phyloP scores from a whole-genome alignment of 2,329 filamentous ascomycete genomes.

The Drechslera avenae region DNA sequence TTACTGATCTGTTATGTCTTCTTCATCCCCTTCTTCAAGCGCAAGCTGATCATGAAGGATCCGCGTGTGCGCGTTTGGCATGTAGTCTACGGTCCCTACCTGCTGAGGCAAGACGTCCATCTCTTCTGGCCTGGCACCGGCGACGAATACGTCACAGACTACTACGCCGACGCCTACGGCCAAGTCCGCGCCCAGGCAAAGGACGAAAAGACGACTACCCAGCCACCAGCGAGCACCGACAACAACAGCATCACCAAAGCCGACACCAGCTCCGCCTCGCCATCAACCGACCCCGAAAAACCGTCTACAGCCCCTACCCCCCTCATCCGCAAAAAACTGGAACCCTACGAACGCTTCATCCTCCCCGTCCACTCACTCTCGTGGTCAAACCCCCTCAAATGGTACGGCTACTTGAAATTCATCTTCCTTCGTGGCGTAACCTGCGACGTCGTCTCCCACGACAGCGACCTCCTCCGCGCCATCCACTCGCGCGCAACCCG shows the following conservation, averaged over 20 bases:
- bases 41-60: slow-evolving; percentile 35
- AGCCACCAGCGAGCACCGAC: slow-evolving; percentile 5
- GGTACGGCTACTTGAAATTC: slow-evolving; percentile 51
- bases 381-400: slow-evolving; percentile 37
- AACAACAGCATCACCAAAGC: slow-evolving; percentile 2
- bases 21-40: slow-evolving; percentile 39
- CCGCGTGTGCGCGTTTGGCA: slow-evolving; percentile 34
- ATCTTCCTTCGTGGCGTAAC: slow-evolving; percentile 53
- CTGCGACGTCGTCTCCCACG: slow-evolving; percentile 50
- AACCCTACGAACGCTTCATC: slow-evolving; percentile 44
- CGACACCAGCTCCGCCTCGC: not conserved
- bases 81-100: slow-evolving; percentile 46
- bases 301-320: slow-evolving; percentile 12
- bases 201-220: too few relatives aligned
- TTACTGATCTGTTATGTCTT: slow-evolving; percentile 32
- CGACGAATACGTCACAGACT: slow-evolving; percentile 47
- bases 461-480: slow-evolving; percentile 46
- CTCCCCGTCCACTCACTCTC: slow-evolving; percentile 43
- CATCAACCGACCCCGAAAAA: slow-evolving; percentile 13
- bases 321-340: slow-evolving; percentile 31
- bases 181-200: slow-evolving; percentile 26
- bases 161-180: slow-evolving; percentile 46
- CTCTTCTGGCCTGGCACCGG: slow-evolving; percentile 51
- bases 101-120: slow-evolving; percentile 47
- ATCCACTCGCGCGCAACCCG: slow-evolving; percentile 51